A percentile compares a stretch with the other conserved stretches of the same genome.
Evolutionary conservation across 495 filamentous ascomycete genomes (phyloP).

Genomic region (Lasiosphaeria miniovina): DNA sequence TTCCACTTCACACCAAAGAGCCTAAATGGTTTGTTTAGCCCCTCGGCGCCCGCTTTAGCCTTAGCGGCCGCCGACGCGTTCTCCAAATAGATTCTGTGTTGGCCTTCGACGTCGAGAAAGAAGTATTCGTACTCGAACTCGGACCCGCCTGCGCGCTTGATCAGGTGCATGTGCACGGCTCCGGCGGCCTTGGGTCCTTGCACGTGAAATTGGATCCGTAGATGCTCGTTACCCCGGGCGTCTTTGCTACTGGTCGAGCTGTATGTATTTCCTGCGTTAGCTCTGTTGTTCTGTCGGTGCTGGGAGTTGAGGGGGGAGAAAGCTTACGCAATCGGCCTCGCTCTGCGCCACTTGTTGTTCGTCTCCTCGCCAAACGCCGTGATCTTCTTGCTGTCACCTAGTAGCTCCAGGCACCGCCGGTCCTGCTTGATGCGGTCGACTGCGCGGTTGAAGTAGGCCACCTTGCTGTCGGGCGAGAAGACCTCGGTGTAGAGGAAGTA

Average conservation of each 20-base stretch:
- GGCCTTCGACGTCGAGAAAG: constrained; percentile 68
- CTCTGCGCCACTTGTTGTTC: constrained; percentile 76
- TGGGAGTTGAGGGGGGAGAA: background rate
- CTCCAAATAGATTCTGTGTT: constrained; percentile 61
- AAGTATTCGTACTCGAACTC: constrained; percentile 82
- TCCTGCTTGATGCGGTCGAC: constrained; percentile 76
- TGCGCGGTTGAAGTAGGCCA: constrained; percentile 83
- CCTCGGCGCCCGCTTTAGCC: constrained; percentile 29
- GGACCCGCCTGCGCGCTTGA: constrained; percentile 53
- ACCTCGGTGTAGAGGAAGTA: constrained; percentile 83
- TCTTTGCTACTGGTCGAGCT: constrained; percentile 70
- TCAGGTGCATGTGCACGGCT: constrained; percentile 72
- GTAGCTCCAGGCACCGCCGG: constrained; percentile 62
- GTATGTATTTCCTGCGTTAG: background rate
- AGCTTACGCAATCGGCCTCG: constrained; percentile 78
- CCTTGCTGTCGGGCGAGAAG: constrained; percentile 79
- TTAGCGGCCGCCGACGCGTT: constrained; percentile 41
- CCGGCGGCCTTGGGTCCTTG: constrained; percentile 77
- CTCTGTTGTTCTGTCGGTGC: background rate
- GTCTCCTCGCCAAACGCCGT: constrained; percentile 82
- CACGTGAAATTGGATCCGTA: constrained; percentile 87
- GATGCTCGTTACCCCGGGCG: constrained; percentile 70
- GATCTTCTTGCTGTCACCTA: constrained; percentile 74
- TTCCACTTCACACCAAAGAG: constrained; percentile 68
- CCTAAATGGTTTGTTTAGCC: constrained; percentile 40